These are phyloP conservation scores for Clonostachys byssicola DNA, from an alignment of 2,329 filamentous ascomycete species.

Conservation along the genomic window DNA sequence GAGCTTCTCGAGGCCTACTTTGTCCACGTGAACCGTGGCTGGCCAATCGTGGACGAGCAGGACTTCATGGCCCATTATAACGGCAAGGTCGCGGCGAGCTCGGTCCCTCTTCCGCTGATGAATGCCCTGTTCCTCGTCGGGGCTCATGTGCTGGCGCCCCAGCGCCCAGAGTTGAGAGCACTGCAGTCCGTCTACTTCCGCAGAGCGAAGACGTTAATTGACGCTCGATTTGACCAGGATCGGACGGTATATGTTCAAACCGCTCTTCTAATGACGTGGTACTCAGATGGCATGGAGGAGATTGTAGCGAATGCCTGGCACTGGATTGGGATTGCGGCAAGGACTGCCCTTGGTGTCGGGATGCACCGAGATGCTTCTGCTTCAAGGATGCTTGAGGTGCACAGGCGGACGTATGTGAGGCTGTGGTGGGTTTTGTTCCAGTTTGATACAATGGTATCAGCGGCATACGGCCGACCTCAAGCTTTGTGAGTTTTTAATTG, in stretches of 20 bases:
- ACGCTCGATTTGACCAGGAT: conserved; percentile 47
- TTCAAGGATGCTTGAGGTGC: conserved; percentile 17
- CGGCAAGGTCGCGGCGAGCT: conserved; percentile 9
- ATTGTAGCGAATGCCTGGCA: conserved; percentile 46
- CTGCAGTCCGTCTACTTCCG: conserved; percentile 43
- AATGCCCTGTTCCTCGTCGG: conserved; percentile 47
- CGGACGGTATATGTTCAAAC: conserved; percentile 49
- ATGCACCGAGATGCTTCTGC: conserved; percentile 35
- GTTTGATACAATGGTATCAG: conserved; percentile 27
- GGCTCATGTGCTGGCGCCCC: conserved; percentile 38
- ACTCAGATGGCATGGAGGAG: conserved; percentile 49
- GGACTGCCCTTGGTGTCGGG: conserved; percentile 48
- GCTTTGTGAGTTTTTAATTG: conserved; percentile 29
- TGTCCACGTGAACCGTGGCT: conserved; percentile 41
- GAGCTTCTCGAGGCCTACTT: conserved; percentile 47
- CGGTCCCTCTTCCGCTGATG: conserved; percentile 31
- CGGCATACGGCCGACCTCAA: conserved; percentile 43
- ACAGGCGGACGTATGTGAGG: conserved; percentile 27
- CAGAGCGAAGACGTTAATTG: conserved; percentile 47
- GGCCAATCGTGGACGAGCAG: conserved; percentile 46
- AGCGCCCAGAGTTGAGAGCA: conserved; percentile 30
- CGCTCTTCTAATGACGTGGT: conserved; percentile 50
- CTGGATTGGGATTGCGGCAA: conserved; percentile 48
- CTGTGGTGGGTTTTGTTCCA: conserved; percentile 35
- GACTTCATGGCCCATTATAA: conserved; percentile 44